A percentile compares a stretch with the other conserved stretches of the same genome.
Conservation (phyloP, 208 protist species). For the Trypanosoma vivax region DNA sequence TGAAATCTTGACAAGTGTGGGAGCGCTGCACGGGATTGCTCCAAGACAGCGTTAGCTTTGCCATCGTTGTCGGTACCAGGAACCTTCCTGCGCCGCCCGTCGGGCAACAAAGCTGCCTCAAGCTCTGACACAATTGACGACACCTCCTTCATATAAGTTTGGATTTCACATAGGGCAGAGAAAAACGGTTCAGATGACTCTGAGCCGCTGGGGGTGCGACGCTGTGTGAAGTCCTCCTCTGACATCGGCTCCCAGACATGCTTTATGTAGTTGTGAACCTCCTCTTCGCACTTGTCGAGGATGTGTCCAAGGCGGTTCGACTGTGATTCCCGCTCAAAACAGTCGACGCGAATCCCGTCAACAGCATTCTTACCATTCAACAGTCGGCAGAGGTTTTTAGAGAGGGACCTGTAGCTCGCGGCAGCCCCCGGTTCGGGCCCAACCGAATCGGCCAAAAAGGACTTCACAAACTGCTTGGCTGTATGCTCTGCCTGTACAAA, state of each 20-base stretch:
- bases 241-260: slow-evolving; percentile 59
- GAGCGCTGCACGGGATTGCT: not conserved
- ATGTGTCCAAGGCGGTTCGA: slow-evolving; percentile 30
- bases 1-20: slow-evolving; percentile 1
- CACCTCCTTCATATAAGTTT: slow-evolving; percentile 33
- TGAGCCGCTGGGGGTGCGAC: slow-evolving; percentile 11
- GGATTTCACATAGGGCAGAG: slow-evolving; percentile 15
- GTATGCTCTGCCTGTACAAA: slow-evolving; percentile 70
- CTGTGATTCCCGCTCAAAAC: slow-evolving; percentile 54
- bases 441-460: slow-evolving; percentile 45
- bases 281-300: slow-evolving; percentile 49
- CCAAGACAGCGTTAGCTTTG: not conserved
- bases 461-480: slow-evolving; percentile 38
- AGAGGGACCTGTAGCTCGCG: slow-evolving; percentile 25
- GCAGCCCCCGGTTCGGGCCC: not conserved
- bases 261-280: slow-evolving; percentile 48
- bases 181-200: slow-evolving; percentile 15
- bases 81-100: slow-evolving; percentile 9
- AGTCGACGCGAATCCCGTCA: slow-evolving; percentile 48
- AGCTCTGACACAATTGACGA: slow-evolving; percentile 31
- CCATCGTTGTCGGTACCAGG: slow-evolving; percentile 5
- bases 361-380: slow-evolving; percentile 35
- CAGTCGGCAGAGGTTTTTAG: slow-evolving; percentile 17
- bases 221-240: slow-evolving; percentile 31
- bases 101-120: slow-evolving; percentile 43